Conservation (phyloP, 2,329 filamentous ascomycete genomes). For the Neopestalotiopsis sp. region DNA sequence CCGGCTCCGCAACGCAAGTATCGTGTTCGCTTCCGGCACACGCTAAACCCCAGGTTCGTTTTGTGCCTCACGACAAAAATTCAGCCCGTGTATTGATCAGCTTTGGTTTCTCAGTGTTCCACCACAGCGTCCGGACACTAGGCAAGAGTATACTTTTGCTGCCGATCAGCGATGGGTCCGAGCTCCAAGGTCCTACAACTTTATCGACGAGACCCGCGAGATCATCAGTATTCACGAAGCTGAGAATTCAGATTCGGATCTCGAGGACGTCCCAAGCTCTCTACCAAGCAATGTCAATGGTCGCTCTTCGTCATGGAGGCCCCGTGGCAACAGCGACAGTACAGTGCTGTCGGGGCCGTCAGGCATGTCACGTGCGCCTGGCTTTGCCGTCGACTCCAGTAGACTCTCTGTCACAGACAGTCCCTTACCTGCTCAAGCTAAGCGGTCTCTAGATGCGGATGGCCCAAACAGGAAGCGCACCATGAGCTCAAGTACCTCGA, state of each 20-base stretch:
- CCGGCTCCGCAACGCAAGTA: background rate
- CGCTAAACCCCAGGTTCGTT: constrained; percentile 13
- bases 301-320: background rate
- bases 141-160: constrained; percentile 5
- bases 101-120: background rate
- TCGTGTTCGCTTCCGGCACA: constrained; percentile 9
- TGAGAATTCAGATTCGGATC: constrained; percentile 7
- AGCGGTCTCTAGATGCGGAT: background rate
- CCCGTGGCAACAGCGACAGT: background rate
- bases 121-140: background rate
- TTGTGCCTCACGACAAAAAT: background rate
- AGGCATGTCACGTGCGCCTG: background rate
- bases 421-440: background rate
- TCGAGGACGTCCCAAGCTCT: background rate
- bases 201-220: constrained; percentile 11
- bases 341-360: background rate
- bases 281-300: too few relatives aligned
- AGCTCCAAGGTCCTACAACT: constrained; percentile 5
- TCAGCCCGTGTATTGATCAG: background rate
- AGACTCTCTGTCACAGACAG: background rate
- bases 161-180: constrained; percentile 3
- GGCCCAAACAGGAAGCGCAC: constrained; percentile 2
- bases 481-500: constrained; percentile 2
- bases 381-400: background rate
- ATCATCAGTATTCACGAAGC: constrained; percentile 7